These are phyloP conservation scores for Schizopora paradoxa DNA, from an alignment of 1,284 basidiomycete genomes.

Conservation along the genomic window DNA sequence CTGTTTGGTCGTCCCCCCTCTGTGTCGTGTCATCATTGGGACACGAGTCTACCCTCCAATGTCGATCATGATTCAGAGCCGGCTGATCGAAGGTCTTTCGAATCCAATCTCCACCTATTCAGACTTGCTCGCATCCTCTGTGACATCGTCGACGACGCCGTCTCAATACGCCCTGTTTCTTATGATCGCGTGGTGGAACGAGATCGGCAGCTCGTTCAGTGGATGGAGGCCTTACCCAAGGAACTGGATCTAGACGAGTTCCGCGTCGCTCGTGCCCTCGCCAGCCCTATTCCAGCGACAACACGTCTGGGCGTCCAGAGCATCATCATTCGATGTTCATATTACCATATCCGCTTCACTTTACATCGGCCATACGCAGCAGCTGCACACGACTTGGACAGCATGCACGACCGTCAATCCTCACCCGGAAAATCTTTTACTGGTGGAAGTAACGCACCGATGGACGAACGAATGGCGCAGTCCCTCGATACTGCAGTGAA, in stretches of 20 bases:
- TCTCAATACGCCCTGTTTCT: constrained; percentile 66
- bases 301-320: constrained; percentile 69
- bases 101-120: constrained; percentile 71
- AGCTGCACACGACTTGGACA: constrained; percentile 23
- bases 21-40: constrained; percentile 74
- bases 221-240: constrained; percentile 65
- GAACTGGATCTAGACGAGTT: constrained; percentile 74
- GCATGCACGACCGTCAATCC: not conserved
- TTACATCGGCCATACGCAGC: constrained; percentile 73
- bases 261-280: constrained; percentile 60
- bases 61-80: constrained; percentile 56
- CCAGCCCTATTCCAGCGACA: constrained; percentile 44
- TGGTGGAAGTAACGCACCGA: constrained; percentile 17
- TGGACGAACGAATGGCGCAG: constrained; percentile 45
- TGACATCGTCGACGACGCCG: constrained; percentile 76
- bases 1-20: constrained; percentile 73
- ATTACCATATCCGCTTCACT: constrained; percentile 76
- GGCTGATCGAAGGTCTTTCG: constrained; percentile 55
- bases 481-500: constrained; percentile 67
- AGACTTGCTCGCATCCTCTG: constrained; percentile 67
- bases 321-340: constrained; percentile 67
- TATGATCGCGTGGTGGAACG: constrained; percentile 67
- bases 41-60: constrained; percentile 65
- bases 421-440: constrained; percentile 1
- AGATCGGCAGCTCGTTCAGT: constrained; percentile 59